Evolutionary conservation across 805 yeast genomes (phyloP).

Genomic region (Suhomyces prunicola): DNA sequence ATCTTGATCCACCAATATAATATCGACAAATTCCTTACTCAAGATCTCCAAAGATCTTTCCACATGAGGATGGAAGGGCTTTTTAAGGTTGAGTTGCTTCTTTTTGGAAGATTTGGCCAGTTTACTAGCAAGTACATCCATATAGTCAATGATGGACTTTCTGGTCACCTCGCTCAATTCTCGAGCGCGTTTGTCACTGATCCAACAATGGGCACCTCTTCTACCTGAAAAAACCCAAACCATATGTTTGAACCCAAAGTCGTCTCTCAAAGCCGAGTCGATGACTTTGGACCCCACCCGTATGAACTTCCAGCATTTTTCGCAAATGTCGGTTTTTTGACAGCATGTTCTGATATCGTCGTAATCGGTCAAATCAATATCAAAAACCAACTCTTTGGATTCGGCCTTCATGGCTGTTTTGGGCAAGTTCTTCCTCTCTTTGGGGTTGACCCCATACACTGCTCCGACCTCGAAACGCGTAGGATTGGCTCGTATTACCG

Average conservation of each 20-base stretch:
- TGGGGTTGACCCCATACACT: conserved; percentile 83
- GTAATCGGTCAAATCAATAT: conserved; percentile 97
- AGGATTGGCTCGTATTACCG: conserved; percentile 73
- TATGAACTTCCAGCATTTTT: conserved; percentile 90
- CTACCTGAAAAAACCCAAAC: conserved; percentile 98
- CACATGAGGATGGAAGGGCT: conserved; percentile 89
- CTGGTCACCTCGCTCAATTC: conserved; percentile 68
- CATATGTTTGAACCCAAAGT: conserved; percentile 83
- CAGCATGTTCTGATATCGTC: conserved; percentile 94
- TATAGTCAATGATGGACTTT: conserved; percentile 75
- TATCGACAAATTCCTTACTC: conserved; percentile 57
- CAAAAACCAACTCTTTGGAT: conserved; percentile 86
- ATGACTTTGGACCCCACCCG: conserved; percentile 77
- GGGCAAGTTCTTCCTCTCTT: conserved; percentile 71
- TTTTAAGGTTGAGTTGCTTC: conserved; percentile 52
- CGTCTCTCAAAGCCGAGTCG: conserved; percentile 69
- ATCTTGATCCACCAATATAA: conserved; percentile 77
- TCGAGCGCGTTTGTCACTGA: conserved; percentile 83
- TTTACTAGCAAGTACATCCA: conserved; percentile 64
- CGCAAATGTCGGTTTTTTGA: conserved; percentile 76
- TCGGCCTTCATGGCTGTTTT: conserved; percentile 76
- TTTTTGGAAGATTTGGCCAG: conserved; percentile 16
- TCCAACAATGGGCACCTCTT: conserved; percentile 99
- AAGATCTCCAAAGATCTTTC: conserved; percentile 70
- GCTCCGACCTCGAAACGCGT: conserved; percentile 95